These are phyloP conservation scores for Lumnitzera littorea DNA, from an alignment of 345 rosid species.

Conservation along the genomic window DNA sequence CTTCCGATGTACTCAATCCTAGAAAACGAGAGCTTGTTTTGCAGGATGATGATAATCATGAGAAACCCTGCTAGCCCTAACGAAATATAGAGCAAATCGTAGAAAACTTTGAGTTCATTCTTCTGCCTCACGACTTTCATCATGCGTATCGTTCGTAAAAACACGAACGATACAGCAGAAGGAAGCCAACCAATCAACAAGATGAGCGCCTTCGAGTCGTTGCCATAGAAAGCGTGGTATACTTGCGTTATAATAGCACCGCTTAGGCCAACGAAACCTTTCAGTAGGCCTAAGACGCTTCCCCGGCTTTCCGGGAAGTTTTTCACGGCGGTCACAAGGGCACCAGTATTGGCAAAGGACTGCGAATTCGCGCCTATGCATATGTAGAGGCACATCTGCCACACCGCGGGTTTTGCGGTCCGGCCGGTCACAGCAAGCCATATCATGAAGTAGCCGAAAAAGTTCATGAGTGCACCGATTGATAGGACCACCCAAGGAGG, in stretches of 20 bases:
- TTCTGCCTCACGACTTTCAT: conserved; percentile 14
- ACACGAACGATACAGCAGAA: conserved; percentile 20
- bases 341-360: conserved; percentile 26
- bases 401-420: conserved; percentile 13
- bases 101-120: conserved; percentile 23
- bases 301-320: conserved; percentile 31
- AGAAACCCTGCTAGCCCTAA: conserved; percentile 30
- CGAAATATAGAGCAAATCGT: conserved; percentile 23
- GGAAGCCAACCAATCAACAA: conserved; percentile 36
- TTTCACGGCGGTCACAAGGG: conserved; percentile 23
- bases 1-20: conserved; percentile 12
- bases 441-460: conserved; percentile 33
- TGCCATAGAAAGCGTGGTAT: conserved; percentile 28
- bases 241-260: conserved; percentile 26
- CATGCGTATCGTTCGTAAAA: conserved; percentile 24
- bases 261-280: conserved; percentile 29
- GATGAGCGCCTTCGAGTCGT: conserved; percentile 23
- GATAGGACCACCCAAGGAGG: conserved; percentile 31
- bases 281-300: conserved; percentile 21
- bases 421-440: conserved; percentile 29
- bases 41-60: conserved; percentile 23
- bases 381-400: conserved; percentile 35
- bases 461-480: conserved; percentile 27
- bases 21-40: conserved; percentile 16
- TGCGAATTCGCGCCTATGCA: conserved; percentile 26